A percentile compares a stretch with the other conserved stretches of the same genome.
These are phyloP conservation scores for Haberlea rhodopensis DNA, from an alignment of 257 asterid genomes.

Conservation along the genomic window DNA sequence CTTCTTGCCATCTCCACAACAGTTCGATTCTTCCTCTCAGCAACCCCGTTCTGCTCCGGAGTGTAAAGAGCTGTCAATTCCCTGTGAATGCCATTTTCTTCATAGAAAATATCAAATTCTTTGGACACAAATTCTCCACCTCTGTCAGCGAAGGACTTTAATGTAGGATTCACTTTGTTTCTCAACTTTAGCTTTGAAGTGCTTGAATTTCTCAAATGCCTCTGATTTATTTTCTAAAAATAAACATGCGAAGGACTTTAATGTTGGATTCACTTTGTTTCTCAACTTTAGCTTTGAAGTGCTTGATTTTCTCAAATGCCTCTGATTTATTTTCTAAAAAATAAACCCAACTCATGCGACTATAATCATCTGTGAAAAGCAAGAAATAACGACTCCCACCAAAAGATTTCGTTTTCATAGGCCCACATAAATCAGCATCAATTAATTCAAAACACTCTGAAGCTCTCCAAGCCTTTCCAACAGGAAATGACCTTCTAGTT, in stretches of 20 bases:
- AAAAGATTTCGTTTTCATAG: neutral
- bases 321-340: slow-evolving; percentile 12
- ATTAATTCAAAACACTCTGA: slow-evolving; percentile 2
- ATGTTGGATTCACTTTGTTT: slow-evolving; percentile 9
- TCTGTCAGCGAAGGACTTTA: no score
- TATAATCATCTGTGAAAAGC: slow-evolving; percentile 21
- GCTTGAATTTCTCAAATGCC: no score
- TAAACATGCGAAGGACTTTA: neutral
- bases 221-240: no score
- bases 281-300: slow-evolving; percentile 21
- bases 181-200: no score
- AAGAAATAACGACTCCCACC: slow-evolving; percentile 20
- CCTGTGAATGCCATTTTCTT: slow-evolving; percentile 17
- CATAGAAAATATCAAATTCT: slow-evolving; percentile 17
- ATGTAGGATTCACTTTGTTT: no score
- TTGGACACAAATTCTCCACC: slow-evolving; percentile 27
- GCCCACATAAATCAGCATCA: slow-evolving; percentile 17
- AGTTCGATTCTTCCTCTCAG: no score
- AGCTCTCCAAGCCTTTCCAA: slow-evolving; percentile 23
- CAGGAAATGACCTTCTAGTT: slow-evolving; percentile 2
- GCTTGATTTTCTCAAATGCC: slow-evolving; percentile 13
- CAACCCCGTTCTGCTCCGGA: no score
- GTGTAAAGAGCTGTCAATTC: slow-evolving; percentile 22
- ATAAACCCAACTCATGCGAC: slow-evolving; percentile 14
- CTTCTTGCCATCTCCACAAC: no score